These are phyloP conservation scores for Metschnikowia cerradonensis DNA, from an alignment of 805 yeast genomes.

Conservation along the genomic window DNA sequence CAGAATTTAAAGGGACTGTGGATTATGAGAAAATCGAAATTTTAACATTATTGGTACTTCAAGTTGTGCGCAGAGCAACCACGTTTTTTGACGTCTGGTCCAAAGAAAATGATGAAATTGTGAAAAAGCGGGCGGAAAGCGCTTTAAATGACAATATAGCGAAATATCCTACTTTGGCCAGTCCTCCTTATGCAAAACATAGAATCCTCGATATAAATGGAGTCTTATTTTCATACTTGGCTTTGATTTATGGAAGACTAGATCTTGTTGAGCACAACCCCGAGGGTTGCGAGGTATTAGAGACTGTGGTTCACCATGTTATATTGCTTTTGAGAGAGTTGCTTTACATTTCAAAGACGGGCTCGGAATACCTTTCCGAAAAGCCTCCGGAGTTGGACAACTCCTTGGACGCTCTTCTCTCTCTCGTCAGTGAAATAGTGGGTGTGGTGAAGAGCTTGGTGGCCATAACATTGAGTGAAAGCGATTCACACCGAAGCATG, in stretches of 20 bases:
- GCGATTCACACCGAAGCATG: constrained; percentile 29
- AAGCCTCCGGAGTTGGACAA: constrained; percentile 42
- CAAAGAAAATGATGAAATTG: constrained; percentile 49
- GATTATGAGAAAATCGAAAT: constrained; percentile 56
- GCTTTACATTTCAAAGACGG: constrained; percentile 53
- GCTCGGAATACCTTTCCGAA: constrained; percentile 36
- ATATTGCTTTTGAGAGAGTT: constrained; percentile 62
- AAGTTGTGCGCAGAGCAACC: constrained; percentile 62
- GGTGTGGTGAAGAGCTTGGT: constrained; percentile 61
- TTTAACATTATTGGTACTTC: constrained; percentile 59
- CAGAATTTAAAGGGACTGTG: constrained; percentile 64
- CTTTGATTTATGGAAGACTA: constrained; percentile 67
- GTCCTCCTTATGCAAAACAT: constrained; percentile 59
- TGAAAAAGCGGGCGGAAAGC: constrained; percentile 33
- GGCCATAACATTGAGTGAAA: constrained; percentile 46
- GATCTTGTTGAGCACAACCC: constrained; percentile 74
- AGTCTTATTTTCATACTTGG: constrained; percentile 56
- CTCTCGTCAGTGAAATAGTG: constrained; percentile 62
- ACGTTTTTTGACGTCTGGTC: constrained; percentile 72
- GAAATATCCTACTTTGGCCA: constrained; percentile 42
- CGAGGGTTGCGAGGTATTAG: constrained; percentile 64
- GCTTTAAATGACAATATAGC: constrained; percentile 34
- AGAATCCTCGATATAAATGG: constrained; percentile 64
- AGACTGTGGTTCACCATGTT: constrained; percentile 63
- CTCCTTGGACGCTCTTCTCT: constrained; percentile 53